Base-by-base conservation (phyloP, 495 filamentous ascomycete genomes). In the Annulohypoxylon bovei region DNA sequence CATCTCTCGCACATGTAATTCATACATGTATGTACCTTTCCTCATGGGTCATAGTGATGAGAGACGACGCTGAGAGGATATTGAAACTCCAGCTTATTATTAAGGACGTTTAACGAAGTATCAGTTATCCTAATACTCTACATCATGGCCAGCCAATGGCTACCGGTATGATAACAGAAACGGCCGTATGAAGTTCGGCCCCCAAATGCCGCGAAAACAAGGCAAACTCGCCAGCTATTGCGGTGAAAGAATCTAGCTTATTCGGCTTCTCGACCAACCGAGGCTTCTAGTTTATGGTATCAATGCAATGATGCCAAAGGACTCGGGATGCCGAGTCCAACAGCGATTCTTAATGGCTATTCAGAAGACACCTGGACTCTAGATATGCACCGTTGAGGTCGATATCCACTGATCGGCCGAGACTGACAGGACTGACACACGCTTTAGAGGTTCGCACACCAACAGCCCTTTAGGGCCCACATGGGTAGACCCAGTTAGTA, bases 401-500 rank as follows among this genome's bases (percentile, higher is more conserved):
- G 23, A 42, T 53, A 25, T 22, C 9, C 46, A 58, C 47, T 71
- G 57, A 63, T 63, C 58, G 52, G 50, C 61, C 46, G 32, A 61
- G 23, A 33, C 58, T 56, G 35, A 63, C 59, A 68, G 55, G 32
- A 33, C 58, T 56, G 35, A 63, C 59, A 68, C 56, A 65, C 47
- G 42, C 27, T 56, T 46, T 47, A 40, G 27, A 56, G 23, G 23
- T 27, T 62, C 42, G 7, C 37, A 68, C 70, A 62, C 70, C 70
- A 72, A 72, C 65, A 61, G n/a, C 67, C 35, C 6, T 27, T 42
- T 42, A 47, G 32, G 65, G 55, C 61, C 70, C 70, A 68, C 70
- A 68, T 72, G 61, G 70, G 18, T 50, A 62, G 30, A 63, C 68
- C 62, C 65, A 54, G 68, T 67, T 70, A 69, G 65, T 70, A 61